Conservation (phyloP, 768 basidiomycete species). For the Auriscalpium orientale region DNA sequence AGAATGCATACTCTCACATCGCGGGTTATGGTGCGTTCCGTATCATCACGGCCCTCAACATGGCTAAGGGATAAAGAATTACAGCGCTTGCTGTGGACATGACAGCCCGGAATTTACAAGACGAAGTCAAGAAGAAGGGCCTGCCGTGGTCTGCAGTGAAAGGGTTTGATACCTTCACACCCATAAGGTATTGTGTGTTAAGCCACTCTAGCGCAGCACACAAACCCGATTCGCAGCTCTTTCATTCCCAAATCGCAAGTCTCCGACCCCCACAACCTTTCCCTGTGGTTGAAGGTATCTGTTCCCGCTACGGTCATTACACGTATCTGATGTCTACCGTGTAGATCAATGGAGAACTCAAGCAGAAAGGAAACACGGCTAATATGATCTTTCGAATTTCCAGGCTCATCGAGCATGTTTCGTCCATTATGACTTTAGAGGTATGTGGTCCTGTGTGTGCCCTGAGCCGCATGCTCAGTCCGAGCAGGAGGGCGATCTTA, state of each 20-base stretch:
- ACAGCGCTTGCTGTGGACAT: slow-evolving; percentile 90
- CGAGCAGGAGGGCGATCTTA: slow-evolving; percentile 78
- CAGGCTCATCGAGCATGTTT: slow-evolving; percentile 80
- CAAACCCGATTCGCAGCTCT: slow-evolving; percentile 31
- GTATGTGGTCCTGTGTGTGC: slow-evolving; percentile 28
- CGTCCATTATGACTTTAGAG: slow-evolving; percentile 96
- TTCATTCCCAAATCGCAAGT: slow-evolving; percentile 76
- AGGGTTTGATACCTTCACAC: slow-evolving; percentile 95
- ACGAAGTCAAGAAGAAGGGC: slow-evolving; percentile 84
- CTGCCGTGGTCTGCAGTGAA: slow-evolving; percentile 98
- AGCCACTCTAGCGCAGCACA: neutral
- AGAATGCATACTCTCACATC: slow-evolving; percentile 67
- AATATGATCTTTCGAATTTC: slow-evolving; percentile 95
- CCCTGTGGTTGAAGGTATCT: slow-evolving; percentile 64
- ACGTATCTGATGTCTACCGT: neutral
- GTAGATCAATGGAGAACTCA: slow-evolving; percentile 76
- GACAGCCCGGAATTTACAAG: slow-evolving; percentile 94
- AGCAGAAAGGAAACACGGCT: slow-evolving; percentile 77
- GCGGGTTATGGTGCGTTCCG: slow-evolving; percentile 77
- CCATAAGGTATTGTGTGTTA: slow-evolving; percentile 57
- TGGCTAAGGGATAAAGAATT: neutral
- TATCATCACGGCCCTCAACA: neutral
- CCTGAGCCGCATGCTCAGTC: neutral
- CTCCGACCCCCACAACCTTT: slow-evolving; percentile 66
- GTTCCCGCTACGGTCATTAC: neutral